Conservation (phyloP, 768 basidiomycete species). For the Mycena floridula region DNA sequence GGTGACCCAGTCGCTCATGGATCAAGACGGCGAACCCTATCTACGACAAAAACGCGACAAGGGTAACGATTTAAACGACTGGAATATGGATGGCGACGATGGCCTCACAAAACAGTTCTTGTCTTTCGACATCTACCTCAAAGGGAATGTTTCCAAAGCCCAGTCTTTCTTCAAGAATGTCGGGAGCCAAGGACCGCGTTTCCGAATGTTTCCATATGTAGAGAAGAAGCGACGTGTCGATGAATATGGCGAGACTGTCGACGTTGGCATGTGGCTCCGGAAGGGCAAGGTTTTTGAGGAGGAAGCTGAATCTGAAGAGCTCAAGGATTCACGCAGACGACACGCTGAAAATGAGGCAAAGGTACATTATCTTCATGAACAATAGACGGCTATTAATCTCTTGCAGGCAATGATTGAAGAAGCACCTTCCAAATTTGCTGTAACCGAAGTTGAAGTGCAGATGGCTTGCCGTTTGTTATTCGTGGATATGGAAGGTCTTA, state of each 20-base stretch:
- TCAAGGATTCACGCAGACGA: conserved; percentile 63
- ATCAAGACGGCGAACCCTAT: conserved; percentile 28
- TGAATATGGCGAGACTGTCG: conserved; percentile 92
- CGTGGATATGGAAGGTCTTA: conserved; percentile 94
- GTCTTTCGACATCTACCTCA: conserved; percentile 95
- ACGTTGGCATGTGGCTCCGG: conserved; percentile 93
- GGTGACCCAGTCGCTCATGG: conserved; percentile 52
- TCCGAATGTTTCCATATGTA: conserved; percentile 95
- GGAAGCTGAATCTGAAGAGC: conserved; percentile 78
- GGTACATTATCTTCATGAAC: conserved; percentile 32
- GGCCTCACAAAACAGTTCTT: conserved; percentile 65
- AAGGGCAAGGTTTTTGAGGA: conserved; percentile 90
- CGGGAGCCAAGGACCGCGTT: conserved; percentile 68
- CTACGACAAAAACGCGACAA: conserved; percentile 41
- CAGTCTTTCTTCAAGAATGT: conserved; percentile 84
- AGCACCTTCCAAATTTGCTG: conserved; percentile 87
- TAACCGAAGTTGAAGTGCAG: conserved; percentile 69
- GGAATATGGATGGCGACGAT: conserved; percentile 74
- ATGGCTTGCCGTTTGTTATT: conserved; percentile 84
- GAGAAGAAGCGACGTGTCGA: conserved; percentile 91
- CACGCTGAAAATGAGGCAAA: conserved; percentile 78
- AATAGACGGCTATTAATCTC: conserved; percentile 5
- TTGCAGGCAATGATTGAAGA: conserved; percentile 68
- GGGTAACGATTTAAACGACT: conserved; percentile 50
- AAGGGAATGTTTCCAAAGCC: conserved; percentile 87